phyloP scores from a whole-genome alignment of 805 yeast species.

The Kazachstania africana region DNA sequence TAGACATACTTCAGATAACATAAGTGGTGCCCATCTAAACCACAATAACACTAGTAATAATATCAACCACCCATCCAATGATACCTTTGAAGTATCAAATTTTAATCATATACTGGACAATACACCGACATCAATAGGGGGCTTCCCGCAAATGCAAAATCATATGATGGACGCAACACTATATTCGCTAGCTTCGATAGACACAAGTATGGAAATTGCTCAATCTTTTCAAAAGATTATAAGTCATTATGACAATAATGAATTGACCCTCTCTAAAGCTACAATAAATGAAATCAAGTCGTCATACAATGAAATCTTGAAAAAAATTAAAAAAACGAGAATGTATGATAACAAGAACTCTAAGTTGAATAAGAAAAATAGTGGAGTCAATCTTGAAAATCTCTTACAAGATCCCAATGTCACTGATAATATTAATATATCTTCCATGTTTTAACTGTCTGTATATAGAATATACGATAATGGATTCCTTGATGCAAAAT shows the following conservation, averaged over 20 bases:
- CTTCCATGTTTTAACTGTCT: not conserved
- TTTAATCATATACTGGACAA: constrained; percentile 7
- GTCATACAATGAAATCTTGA: constrained; percentile 15
- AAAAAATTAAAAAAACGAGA: constrained; percentile 13
- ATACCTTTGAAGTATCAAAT: constrained; percentile 10
- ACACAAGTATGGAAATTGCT: constrained; percentile 22
- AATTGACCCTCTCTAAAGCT: constrained; percentile 17
- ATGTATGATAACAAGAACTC: constrained; percentile 5
- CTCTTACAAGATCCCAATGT: constrained; percentile 1
- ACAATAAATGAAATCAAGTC: constrained; percentile 18
- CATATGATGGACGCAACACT: too few relatives aligned
- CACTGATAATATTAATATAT: not conserved
- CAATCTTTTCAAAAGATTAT: constrained; percentile 22
- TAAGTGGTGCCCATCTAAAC: too few relatives aligned
- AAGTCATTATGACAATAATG: constrained; percentile 21
- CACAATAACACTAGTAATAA: not conserved
- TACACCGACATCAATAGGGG: not conserved
- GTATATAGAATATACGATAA: too few relatives aligned
- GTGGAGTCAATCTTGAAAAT: constrained; percentile 7
- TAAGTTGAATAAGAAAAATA: constrained; percentile 4
- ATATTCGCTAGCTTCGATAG: constrained; percentile 6
- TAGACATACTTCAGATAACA: not conserved
- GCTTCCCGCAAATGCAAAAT: not conserved
- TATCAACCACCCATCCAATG: not conserved
- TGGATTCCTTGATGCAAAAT: too few relatives aligned